Evolutionary conservation across 1,284 basidiomycete genomes (phyloP).

Genomic region (Singerocomus inundabilis): DNA sequence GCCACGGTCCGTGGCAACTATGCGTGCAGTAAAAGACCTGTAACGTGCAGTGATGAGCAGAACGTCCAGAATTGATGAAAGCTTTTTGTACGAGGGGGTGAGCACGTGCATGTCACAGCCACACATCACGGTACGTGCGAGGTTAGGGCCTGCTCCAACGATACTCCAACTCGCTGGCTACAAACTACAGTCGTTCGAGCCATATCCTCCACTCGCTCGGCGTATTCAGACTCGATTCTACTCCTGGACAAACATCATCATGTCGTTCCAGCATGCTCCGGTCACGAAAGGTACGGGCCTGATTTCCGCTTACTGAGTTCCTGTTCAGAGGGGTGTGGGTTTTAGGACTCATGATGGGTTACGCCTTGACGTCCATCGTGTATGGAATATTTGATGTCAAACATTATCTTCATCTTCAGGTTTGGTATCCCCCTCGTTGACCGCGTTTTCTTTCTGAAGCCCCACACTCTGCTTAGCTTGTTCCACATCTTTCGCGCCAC

Average conservation of each 20-base stretch:
- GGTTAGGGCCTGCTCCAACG: no score
- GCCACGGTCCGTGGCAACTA: neutral
- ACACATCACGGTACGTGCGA: neutral
- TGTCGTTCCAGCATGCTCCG: conserved; percentile 77
- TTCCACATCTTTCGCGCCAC: conserved; percentile 68
- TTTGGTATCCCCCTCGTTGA: conserved; percentile 25
- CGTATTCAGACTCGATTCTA: neutral
- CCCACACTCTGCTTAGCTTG: conserved; percentile 41
- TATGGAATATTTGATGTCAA: conserved; percentile 82
- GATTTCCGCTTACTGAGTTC: neutral
- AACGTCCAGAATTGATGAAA: neutral
- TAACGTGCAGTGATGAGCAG: neutral
- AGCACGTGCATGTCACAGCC: conserved; percentile 12
- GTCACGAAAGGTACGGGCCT: conserved; percentile 68
- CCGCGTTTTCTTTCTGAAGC: conserved; percentile 14
- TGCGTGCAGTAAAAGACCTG: neutral
- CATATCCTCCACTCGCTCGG: neutral
- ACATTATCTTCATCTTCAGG: conserved; percentile 84
- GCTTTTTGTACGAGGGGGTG: no score
- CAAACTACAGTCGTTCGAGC: neutral
- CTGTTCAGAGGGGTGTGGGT: neutral
- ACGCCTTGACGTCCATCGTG: conserved; percentile 67
- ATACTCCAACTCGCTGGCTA: neutral
- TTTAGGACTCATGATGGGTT: conserved; percentile 72
- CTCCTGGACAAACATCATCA: conserved; percentile 37